Conservation (phyloP, 179 eudicot genomes). For the Sideroxylon spinosum region DNA sequence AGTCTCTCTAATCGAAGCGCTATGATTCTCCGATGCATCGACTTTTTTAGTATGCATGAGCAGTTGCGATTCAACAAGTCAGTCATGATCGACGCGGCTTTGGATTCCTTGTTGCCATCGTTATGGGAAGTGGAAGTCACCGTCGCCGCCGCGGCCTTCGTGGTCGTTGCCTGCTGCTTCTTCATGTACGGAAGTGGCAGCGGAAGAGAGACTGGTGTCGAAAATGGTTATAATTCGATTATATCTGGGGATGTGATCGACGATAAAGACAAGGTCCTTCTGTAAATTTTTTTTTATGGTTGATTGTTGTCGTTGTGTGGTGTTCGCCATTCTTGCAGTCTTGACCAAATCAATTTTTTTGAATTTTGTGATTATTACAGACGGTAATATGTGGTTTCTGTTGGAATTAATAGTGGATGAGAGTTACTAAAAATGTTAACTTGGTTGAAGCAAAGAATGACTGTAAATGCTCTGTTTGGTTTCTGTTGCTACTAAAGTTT, state of each 20-base stretch:
- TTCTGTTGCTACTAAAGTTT: neutral
- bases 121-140: constrained; percentile 83
- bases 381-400: neutral
- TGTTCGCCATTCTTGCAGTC: neutral
- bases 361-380: neutral
- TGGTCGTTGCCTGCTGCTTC: constrained; percentile 63
- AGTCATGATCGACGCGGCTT: constrained; percentile 35
- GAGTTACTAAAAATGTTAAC: neutral
- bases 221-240: constrained; percentile 16
- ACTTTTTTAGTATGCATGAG: too few relatives aligned
- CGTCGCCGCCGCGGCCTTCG: constrained; percentile 55
- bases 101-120: constrained; percentile 57
- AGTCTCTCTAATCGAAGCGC: neutral
- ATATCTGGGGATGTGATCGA: constrained; percentile 25
- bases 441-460: neutral
- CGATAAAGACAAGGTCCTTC: constrained; percentile 42
- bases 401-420: neutral
- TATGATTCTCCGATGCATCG: neutral
- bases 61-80: neutral
- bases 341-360: neutral
- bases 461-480: constrained; percentile 1
- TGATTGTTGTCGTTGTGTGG: neutral
- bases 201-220: neutral
- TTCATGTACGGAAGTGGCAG: constrained; percentile 31
- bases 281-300: neutral